Evolutionary conservation across 164 flowering plant genomes (phyloP).

Genomic region (Chimonanthus salicifolius): DNA sequence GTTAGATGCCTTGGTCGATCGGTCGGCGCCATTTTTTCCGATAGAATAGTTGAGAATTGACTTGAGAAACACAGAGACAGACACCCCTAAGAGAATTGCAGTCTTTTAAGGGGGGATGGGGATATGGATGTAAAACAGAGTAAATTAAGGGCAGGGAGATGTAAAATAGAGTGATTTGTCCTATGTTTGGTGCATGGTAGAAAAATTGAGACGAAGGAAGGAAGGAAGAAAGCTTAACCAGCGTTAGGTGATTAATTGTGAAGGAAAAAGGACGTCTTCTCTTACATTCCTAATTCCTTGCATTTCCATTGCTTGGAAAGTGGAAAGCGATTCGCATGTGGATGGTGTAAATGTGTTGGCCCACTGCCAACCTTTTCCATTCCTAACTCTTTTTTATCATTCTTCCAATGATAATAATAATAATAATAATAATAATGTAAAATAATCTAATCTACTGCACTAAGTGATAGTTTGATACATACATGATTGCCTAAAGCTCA

Average conservation of each 20-base stretch:
- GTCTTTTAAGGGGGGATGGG: too few species aligned
- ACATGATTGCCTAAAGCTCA: neutral
- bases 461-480: neutral
- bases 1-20: neutral
- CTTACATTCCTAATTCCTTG: too few species aligned
- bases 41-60: neutral
- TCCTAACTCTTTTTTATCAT: neutral
- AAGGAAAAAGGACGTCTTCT: neutral
- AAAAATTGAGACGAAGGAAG: neutral
- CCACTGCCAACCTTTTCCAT: neutral
- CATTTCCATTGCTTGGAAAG: neutral
- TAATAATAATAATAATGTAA: neutral
- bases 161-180: neutral
- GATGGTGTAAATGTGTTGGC: conserved; percentile 2
- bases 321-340: conserved; percentile 10
- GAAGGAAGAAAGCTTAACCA: too few species aligned
- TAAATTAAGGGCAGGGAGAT: neutral
- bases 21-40: neutral
- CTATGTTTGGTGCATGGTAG: conserved; percentile 19
- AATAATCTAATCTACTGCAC: neutral
- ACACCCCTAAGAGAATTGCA: too few species aligned
- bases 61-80: too few species aligned
- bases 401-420: neutral
- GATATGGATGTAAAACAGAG: too few species aligned
- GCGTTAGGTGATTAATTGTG: conserved; percentile 9